Evolutionary conservation across 805 yeast genomes (phyloP), one percentile per base, ranked within the genome.

Genomic region (Pichia cabralensis): DNA sequence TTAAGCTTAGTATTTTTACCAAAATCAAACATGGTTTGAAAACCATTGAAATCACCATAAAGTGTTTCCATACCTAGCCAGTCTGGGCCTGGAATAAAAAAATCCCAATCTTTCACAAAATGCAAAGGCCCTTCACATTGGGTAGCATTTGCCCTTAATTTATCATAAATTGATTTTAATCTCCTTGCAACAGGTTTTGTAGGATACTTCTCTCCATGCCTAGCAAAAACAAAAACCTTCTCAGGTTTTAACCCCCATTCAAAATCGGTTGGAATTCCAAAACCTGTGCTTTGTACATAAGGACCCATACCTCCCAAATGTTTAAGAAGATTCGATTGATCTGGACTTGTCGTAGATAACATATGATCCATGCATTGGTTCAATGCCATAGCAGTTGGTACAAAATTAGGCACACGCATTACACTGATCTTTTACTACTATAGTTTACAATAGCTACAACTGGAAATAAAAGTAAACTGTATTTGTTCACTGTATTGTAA

Each of bases 121-220:
- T 62, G 53, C 34, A 76, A 53, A 7, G 74, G 74, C 4, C 80
- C 80, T 22, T 53, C 54, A 43, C 61, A 60, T 0, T 58, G 44
- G 6, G 53, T 61, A 5, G 51, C 45, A 18, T 51, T 50, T 5
- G 56, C 35, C 10, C 45, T 38, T 13, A 53, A 44, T 17, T 51
- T 58, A 8, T 33, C 18, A 26, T 16, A 26, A 6, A 26, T 13
- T 3, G 14, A 6, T 17, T 26, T 16, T 8, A 26, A 13, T 18
- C 30, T 28, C n/a, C 16, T 18, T 1, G 46, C 53, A 4, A 64
- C 58, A n/a, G 61, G 57, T 3, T 45, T 53, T 3, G 80, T 68
- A 3, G 84, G 85, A 48, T 64, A 80, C 43, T 94, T 62, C 53
- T 82, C 92, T 15, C 89, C 94, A 49, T 84, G 94, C 49, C 95